These are phyloP conservation scores for Podila minutissima DNA, from an alignment of 192 early-diverging fungal species.

Conservation along the genomic window DNA sequence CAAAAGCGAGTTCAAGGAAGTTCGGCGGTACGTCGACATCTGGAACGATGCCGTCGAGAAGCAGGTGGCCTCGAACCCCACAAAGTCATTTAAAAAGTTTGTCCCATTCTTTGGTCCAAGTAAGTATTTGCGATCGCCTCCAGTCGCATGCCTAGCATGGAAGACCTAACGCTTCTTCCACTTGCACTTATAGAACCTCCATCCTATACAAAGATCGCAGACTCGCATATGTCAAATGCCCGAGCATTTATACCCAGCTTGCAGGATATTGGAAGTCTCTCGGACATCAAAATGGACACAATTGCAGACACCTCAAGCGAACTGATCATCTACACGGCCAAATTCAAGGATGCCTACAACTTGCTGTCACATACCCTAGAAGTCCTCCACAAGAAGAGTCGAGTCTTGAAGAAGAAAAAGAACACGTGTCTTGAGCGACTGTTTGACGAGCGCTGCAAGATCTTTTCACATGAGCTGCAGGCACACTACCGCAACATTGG, in stretches of 20 bases:
- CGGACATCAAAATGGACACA: slow-evolving; percentile 46
- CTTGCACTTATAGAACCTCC: slow-evolving; percentile 17
- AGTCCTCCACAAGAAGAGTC: slow-evolving; percentile 22
- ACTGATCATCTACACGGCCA: slow-evolving; percentile 39
- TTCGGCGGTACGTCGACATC: slow-evolving; percentile 42
- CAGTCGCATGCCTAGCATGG: too few species aligned
- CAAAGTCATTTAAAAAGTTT: slow-evolving; percentile 41
- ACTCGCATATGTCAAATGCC: slow-evolving; percentile 35
- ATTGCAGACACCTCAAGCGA: slow-evolving; percentile 33
- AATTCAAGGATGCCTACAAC: slow-evolving; percentile 44
- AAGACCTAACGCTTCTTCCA: not conserved
- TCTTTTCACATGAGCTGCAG: slow-evolving; percentile 39
- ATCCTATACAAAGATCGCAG: slow-evolving; percentile 38
- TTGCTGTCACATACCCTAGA: slow-evolving; percentile 29
- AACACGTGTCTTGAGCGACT: slow-evolving; percentile 22
- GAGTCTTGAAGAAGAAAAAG: slow-evolving; percentile 37
- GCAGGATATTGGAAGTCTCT: slow-evolving; percentile 34
- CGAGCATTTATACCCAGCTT: slow-evolving; percentile 24
- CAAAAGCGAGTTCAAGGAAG: slow-evolving; percentile 37
- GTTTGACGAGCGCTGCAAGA: slow-evolving; percentile 44
- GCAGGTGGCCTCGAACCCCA: slow-evolving; percentile 40
- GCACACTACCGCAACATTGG: slow-evolving; percentile 44
- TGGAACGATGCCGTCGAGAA: slow-evolving; percentile 51
- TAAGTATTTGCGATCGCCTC: slow-evolving; percentile 1
- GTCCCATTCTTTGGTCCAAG: slow-evolving; percentile 41